Conservation (phyloP, 2,329 filamentous ascomycete species). For the Arachnomyces sp. region DNA sequence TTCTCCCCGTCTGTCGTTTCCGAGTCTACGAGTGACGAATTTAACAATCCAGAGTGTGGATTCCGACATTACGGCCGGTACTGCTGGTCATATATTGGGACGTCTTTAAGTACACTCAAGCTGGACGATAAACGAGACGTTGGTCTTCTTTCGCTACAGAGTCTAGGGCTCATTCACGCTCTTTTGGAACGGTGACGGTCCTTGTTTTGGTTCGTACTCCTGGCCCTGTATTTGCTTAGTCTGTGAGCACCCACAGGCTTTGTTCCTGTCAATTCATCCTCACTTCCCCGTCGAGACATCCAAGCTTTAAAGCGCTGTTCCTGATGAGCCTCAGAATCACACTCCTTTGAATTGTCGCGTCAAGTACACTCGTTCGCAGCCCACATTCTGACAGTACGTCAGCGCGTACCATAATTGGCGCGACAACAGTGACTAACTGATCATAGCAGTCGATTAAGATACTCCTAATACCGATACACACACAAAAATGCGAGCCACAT, state of each 20-base stretch:
- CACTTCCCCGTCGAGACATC: too few relatives aligned
- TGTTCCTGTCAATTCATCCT: too few relatives aligned
- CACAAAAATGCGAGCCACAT: constrained; percentile 24
- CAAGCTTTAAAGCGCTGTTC: neutral
- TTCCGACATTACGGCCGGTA: constrained; percentile 2
- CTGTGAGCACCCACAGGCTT: too few relatives aligned
- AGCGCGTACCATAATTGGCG: neutral
- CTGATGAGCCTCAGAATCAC: constrained; percentile 4
- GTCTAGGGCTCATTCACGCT: constrained; percentile 1
- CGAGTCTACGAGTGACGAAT: constrained; percentile 3
- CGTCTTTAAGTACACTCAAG: constrained; percentile 12
- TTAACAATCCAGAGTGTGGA: too few relatives aligned
- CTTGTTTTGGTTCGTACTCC: too few relatives aligned
- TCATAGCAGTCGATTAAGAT: neutral
- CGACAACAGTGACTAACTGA: neutral
- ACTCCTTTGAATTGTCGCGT: constrained; percentile 9
- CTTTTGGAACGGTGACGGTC: constrained; percentile 3
- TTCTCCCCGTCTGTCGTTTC: neutral
- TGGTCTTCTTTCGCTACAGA: neutral
- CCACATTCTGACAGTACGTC: constrained; percentile 13
- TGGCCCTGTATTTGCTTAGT: too few relatives aligned
- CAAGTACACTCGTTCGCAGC: constrained; percentile 17
- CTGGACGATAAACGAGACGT: constrained; percentile 9
- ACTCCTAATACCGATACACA: constrained; percentile 7
- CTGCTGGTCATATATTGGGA: too few relatives aligned